Conservation (phyloP, 2,329 filamentous ascomycete genomes). For the Neonectria sp. region DNA sequence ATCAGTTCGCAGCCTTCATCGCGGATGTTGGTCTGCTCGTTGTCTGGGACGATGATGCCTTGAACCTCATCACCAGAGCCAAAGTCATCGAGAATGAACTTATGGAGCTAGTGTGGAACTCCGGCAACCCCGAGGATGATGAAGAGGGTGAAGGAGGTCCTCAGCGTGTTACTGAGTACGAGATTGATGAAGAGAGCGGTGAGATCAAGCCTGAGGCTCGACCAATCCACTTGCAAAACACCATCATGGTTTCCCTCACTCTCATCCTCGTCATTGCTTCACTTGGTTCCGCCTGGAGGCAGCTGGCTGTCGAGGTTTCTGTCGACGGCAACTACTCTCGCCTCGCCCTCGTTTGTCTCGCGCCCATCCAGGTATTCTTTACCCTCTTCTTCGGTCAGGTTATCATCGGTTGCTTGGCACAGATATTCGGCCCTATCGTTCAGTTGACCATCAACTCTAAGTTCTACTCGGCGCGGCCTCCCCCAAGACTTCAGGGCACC, state of each 20-base stretch:
- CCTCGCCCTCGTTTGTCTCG: constrained; percentile 75
- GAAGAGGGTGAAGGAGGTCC: constrained; percentile 65
- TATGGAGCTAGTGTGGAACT: constrained; percentile 84
- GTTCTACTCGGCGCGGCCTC: constrained; percentile 83
- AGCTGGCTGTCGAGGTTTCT: constrained; percentile 77
- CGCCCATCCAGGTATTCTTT: constrained; percentile 84
- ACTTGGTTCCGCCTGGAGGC: constrained; percentile 78
- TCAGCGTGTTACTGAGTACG: constrained; percentile 62
- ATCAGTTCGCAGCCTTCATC: constrained; percentile 86
- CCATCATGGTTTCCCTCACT: constrained; percentile 77
- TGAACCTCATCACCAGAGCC: constrained; percentile 78
- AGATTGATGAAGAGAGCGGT: constrained; percentile 81
- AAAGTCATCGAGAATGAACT: constrained; percentile 82
- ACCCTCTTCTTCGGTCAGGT: constrained; percentile 87
- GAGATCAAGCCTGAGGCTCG: constrained; percentile 75
- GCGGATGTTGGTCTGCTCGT: constrained; percentile 79
- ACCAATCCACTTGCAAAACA: constrained; percentile 79
- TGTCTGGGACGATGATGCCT: constrained; percentile 87
- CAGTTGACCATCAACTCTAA: constrained; percentile 84
- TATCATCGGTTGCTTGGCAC: constrained; percentile 81
- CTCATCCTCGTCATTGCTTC: constrained; percentile 76
- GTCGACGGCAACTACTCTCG: constrained; percentile 76
- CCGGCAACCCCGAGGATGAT: constrained; percentile 68
- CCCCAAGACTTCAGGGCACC: constrained; percentile 70
- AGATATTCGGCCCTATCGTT: constrained; percentile 82